Evolutionary conservation across 257 asterid genomes (phyloP).

Genomic region (Salvia splendens): DNA sequence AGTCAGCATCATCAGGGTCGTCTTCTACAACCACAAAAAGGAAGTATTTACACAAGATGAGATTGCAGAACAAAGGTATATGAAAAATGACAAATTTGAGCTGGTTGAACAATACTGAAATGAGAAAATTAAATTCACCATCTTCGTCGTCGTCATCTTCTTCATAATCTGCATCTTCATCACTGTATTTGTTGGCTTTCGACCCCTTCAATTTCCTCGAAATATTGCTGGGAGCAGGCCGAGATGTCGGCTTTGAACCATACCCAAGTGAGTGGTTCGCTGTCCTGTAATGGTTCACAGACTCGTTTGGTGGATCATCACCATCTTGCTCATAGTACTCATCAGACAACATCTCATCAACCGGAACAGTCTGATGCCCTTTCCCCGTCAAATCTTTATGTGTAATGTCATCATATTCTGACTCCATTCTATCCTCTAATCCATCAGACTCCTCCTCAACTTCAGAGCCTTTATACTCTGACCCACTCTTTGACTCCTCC

Average conservation of each 20-base stretch:
- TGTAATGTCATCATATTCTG: conserved; percentile 52
- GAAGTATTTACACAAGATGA: conserved; percentile 21
- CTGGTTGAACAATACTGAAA: not conserved
- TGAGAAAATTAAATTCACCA: conserved; percentile 34
- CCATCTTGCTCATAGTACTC: conserved; percentile 99
- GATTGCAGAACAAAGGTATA: conserved; percentile 14
- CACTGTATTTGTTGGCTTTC: conserved; percentile 52
- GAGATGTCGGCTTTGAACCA: conserved; percentile 52
- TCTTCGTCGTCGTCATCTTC: conserved; percentile 58
- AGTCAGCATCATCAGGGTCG: conserved; percentile 93
- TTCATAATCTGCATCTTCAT: conserved; percentile 56
- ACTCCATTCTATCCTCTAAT: conserved; percentile 53
- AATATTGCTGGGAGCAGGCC: conserved; percentile 44
- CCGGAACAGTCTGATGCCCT: conserved; percentile 59
- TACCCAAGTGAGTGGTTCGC: conserved; percentile 53
- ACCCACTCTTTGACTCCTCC: conserved; percentile 87
- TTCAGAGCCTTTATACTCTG: conserved; percentile 89
- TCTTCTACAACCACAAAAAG: conserved; percentile 64
- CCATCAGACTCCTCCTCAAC: conserved; percentile 68
- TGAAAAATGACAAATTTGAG: not conserved
- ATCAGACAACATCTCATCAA: conserved; percentile 94
- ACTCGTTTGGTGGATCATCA: conserved; percentile 71
- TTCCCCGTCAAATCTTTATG: conserved; percentile 49
- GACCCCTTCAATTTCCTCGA: conserved; percentile 58
- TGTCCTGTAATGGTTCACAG: conserved; percentile 59